Evolutionary conservation across 148 eudicot species (phyloP), one percentile per base, ranked within the genome.

Genomic region (Talinum fruticosum): DNA sequence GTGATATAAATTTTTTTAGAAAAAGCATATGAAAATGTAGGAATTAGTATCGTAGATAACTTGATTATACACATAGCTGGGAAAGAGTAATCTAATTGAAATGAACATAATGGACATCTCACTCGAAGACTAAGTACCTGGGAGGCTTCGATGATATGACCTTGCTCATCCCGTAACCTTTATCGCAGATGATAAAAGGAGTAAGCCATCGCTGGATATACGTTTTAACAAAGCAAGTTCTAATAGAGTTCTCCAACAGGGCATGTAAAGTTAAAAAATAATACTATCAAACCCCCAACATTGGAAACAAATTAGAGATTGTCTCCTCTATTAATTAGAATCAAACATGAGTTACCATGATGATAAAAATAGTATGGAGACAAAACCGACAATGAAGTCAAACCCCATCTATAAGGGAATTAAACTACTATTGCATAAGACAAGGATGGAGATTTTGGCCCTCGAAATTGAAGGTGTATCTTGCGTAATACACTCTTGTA

Each of bases 151-250:
- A 95, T 87, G 33, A 92, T 80, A 66, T 92, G 97, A 75, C 97
- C 98, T 75, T 86, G 76, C 5, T 87, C 91, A 78, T 95, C 98
- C 74, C 86, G 82, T 87, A 95, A 82, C 89, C 98, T 95, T 68
- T 13, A 74, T 47, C 78, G 13, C n/a, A 67, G 47, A 71, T 35
- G n/a, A 51, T 18, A 53, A 76, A 71, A 72, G 21, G 37, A 49
- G 54, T 53, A 18, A 66, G 76, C 47, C 72, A 34, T 41, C 47
- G 38, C 36, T 47, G 38, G 3, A 44, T 32, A 24, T 13, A 75
- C 5, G 36, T 34, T n/a, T n/a, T 24, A 0, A 62, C 13, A 68
- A 54, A 53, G 21, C 34, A 44, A 45, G 33, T 47, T 53, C 16
- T 6, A 28, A 72, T 72, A 4, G 34, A 36, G 45, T 34, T 23